Evolutionary conservation across 2,329 filamentous ascomycete species (phyloP).

Genomic region (Colletotrichum sp.): DNA sequence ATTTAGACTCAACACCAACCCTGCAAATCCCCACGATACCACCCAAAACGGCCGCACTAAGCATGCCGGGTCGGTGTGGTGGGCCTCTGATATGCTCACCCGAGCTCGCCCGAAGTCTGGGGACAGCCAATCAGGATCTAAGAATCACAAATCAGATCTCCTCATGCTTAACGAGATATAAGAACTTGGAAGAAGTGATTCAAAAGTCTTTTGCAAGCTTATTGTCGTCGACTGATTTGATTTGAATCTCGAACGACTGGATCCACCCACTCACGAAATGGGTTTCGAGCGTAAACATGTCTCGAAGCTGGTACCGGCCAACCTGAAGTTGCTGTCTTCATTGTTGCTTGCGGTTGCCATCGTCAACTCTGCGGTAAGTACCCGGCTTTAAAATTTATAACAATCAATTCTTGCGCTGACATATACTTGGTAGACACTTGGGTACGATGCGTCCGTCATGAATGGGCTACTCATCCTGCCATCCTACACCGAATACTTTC

Average conservation of each 20-base stretch:
- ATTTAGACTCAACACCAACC: not conserved
- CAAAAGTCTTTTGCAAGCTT: not conserved
- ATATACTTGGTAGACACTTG: conserved; percentile 8
- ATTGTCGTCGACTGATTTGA: not conserved
- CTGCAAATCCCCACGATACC: not conserved
- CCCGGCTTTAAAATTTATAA: rapidly evolving
- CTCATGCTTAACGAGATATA: not conserved
- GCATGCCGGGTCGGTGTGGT: conserved; percentile 37
- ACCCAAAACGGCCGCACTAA: not conserved
- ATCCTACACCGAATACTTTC: conserved; percentile 61
- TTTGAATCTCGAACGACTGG: not conserved
- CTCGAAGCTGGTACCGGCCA: conserved; percentile 8
- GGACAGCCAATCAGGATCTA: not conserved
- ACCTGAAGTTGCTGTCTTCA: conserved; percentile 9
- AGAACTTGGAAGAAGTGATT: not conserved
- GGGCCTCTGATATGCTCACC: conserved; percentile 38
- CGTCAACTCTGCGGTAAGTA: conserved; percentile 11
- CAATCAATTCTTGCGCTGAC: not conserved
- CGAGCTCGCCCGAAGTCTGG: conserved; percentile 15
- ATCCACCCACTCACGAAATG: not conserved
- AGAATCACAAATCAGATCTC: not conserved
- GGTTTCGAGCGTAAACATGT: conserved; percentile 11
- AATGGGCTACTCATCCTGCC: conserved; percentile 64
- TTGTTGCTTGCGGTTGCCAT: conserved; percentile 12
- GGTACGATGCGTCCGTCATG: conserved; percentile 57